Conservation (phyloP, 176 grass and related monocot genomes). For the Musa itinerans region DNA sequence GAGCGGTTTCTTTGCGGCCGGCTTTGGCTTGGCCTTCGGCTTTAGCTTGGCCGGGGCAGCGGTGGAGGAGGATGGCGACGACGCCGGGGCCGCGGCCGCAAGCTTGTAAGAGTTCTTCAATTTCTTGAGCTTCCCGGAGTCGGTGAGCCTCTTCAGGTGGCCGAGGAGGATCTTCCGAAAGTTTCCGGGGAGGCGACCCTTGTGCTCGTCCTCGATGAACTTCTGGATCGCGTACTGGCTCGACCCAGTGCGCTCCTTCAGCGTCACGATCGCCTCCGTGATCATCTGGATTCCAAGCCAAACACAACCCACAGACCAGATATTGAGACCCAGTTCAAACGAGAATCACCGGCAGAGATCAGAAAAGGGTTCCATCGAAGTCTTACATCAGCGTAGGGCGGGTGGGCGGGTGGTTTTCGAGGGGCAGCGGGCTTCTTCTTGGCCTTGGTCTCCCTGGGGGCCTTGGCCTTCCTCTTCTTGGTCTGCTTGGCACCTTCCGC, state of each 20-base stretch:
- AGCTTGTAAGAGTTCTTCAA: conserved; percentile 88
- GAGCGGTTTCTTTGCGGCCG: background rate
- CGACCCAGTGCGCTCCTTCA: conserved; percentile 75
- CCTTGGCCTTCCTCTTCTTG: conserved; percentile 33
- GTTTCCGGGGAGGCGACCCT: conserved; percentile 39
- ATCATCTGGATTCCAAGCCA: conserved; percentile 44
- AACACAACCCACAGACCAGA: background rate
- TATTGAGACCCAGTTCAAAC: background rate
- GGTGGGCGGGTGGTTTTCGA: conserved; percentile 34
- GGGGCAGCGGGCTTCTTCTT: conserved; percentile 25
- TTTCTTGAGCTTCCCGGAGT: conserved; percentile 43
- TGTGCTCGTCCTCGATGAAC: conserved; percentile 61
- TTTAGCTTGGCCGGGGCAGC: conserved; percentile 13
- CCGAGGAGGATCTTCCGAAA: conserved; percentile 42
- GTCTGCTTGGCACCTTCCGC: background rate
- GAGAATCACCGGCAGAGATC: background rate
- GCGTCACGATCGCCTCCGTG: conserved; percentile 49
- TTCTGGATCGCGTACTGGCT: conserved; percentile 72
- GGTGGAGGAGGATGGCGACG: background rate
- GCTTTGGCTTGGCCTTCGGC: conserved; percentile 1
- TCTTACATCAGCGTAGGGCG: conserved; percentile 65
- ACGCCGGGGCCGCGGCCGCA: background rate
- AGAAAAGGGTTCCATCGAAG: background rate
- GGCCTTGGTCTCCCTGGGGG: conserved; percentile 33
- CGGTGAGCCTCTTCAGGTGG: conserved; percentile 57